Base-by-base conservation (phyloP, 176 grass and related monocot species). In the Rhynchospora pubera region DNA sequence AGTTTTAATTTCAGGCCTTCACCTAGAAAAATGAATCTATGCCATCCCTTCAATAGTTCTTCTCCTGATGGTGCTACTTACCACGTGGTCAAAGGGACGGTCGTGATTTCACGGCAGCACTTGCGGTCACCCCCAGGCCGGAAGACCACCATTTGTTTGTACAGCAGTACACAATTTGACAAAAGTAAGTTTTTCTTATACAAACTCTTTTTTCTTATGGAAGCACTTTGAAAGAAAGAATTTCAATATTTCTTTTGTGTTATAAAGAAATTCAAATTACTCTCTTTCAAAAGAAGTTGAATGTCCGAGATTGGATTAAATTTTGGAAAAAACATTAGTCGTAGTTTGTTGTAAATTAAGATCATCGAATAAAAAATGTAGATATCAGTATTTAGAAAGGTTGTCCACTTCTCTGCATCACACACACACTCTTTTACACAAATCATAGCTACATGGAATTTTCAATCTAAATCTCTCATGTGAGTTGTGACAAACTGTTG, bases 111-210 rank as follows among this genome's bases (percentile, higher is more conserved):
- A 57, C 56, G 83, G 52, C 88, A 80, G 16, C 85, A 72, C 0
- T 52, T 89, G 1, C 73, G 77, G 3, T 86, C 87, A 6, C 7
- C 24, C 32, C 85, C 90, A 2, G 85, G 91, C 42, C 83, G 89
- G 75, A 90, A 84, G 47, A 93, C 90, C 68, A 90, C 85, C 10
- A 46, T 99, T 18, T 77, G 89, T 15, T 85, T 99, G 3, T 91
- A 88, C 83, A 99, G 96, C 87, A 76, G 82, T 83, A 90, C 91
- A 7, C 85, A 93, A 79, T 34, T 95, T 11, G 92, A 99, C 79
- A 55, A 14, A 2, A 86, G 92, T 99, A 82, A 63, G 87, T 63
- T 7, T 1, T 13, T 55, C 7, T 13, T 0, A 5, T 55, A 5
- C 13, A 7, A 21, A 7, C 16, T 62, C 46, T 60, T 9, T 65